Base-by-base conservation (phyloP, 2,329 filamentous ascomycete genomes). In the Nigrospora sphaerica region DNA sequence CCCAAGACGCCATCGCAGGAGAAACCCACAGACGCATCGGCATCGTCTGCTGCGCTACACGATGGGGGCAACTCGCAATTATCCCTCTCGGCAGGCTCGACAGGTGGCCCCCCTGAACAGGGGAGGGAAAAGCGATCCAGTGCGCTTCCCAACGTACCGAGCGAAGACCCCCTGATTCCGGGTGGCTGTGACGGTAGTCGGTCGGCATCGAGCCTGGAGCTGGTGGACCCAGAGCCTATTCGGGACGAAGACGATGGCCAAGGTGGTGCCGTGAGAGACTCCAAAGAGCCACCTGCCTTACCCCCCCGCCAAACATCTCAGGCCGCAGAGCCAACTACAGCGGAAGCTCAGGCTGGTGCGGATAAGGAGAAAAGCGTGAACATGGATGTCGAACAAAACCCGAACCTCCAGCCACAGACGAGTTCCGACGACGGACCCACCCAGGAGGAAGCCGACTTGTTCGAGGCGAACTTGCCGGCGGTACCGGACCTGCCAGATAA, bases 401-500 rank as follows among this genome's bases (percentile, higher is more conserved):
- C 23, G 23, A 9, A 28, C 23, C 10, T 10, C 6, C 23, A 9
- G 23, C 23, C 23, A 10, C 17, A 19, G 41, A 34, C 16, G 23
- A 28, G 23, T 28, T 2, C 7, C 38, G 38, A 23, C 16, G 31
- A 28, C 12, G 47, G 49, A 28, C 45, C 60, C 13, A 47, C 51
- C 14, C 45, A 49, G 13, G 45, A 39, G 19, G 23, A 19, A 10
- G 23, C 39, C 18, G 36, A 28, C 11, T 14, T n/a, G 23, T 19
- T 40, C n/a, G 33, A 35, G 17, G 49, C 62, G 14, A 59, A 62
- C 36, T 64, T 75, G 4, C 69, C 68, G 2, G 56, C 67, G 0
- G 66, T 78, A 32, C 72, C 74, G 3, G 63, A 72, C 10, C 56
- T 75, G 4, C 85, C 85, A 1, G 52, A 67, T 6, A 70, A 76